Percentiles rank a stretch among this genome's conserved stretches.
phyloP scores from a whole-genome alignment of 805 yeast species.

The Candida nemodendra region DNA sequence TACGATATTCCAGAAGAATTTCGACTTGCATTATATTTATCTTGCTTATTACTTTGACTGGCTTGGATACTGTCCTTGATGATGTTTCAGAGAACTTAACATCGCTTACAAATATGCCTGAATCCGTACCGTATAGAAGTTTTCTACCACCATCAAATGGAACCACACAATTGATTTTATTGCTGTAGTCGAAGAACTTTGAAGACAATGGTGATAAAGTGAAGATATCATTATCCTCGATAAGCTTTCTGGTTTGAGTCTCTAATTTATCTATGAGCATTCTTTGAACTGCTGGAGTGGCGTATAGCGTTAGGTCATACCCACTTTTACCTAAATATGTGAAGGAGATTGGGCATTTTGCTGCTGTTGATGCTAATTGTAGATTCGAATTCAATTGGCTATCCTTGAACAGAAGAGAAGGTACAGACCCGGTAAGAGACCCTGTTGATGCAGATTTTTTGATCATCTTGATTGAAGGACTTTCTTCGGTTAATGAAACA shows the following conservation, averaged over 20 bases:
- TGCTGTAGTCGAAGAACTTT: conserved; percentile 67
- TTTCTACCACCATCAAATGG: conserved; percentile 95
- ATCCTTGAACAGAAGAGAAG: conserved; percentile 28
- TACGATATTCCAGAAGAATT: conserved; percentile 86
- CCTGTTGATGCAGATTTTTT: conserved; percentile 40
- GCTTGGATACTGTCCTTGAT: conserved; percentile 58
- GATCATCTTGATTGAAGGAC: conserved; percentile 55
- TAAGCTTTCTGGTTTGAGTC: conserved; percentile 72
- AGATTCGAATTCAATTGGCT: conserved; percentile 16
- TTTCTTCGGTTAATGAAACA: conserved; percentile 75
- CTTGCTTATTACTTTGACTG: conserved; percentile 71
- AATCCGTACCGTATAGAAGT: conserved; percentile 84
- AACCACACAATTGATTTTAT: conserved; percentile 85
- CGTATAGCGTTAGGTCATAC: conserved; percentile 52
- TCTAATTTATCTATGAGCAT: conserved; percentile 78
- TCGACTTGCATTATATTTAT: conserved; percentile 84
- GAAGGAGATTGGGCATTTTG: conserved; percentile 50
- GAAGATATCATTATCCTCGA: conserved; percentile 74
- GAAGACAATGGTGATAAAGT: conserved; percentile 74
- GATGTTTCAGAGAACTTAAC: conserved; percentile 52
- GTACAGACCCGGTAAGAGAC: conserved; percentile 29
- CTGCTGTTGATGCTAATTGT: conserved; percentile 24
- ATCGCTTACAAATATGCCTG: conserved; percentile 84
- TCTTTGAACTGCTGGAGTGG: conserved; percentile 65
- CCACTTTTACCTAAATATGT: conserved; percentile 54